These are phyloP conservation scores for Adansonia grandidieri DNA, from an alignment of 441 rosid species.

Conservation along the genomic window DNA sequence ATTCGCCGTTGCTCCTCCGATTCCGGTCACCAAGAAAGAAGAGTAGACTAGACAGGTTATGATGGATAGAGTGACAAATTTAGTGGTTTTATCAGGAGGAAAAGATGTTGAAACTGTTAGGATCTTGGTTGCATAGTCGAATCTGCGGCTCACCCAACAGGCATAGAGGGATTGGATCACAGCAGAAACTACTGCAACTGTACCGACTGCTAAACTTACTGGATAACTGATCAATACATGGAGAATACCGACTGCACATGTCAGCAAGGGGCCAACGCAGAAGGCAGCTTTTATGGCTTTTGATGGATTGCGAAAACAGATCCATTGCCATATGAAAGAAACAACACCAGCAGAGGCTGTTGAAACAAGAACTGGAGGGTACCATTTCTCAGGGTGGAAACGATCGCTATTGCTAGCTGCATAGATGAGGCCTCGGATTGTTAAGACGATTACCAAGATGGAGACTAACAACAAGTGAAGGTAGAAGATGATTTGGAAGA, in stretches of 20 bases:
- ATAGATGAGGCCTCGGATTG: slow-evolving; percentile 58
- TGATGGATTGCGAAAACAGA: slow-evolving; percentile 49
- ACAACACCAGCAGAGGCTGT: slow-evolving; percentile 52
- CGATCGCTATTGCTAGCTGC: slow-evolving; percentile 43
- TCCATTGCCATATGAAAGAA: slow-evolving; percentile 57
- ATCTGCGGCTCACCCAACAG: slow-evolving; percentile 70
- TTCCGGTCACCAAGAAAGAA: slow-evolving; percentile 62
- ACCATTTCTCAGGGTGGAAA: slow-evolving; percentile 77
- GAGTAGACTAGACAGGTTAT: slow-evolving; percentile 43
- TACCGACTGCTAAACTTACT: slow-evolving; percentile 53
- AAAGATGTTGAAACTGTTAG: slow-evolving; percentile 51
- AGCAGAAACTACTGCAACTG: slow-evolving; percentile 48
- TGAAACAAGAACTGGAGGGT: slow-evolving; percentile 72
- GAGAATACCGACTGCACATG: slow-evolving; percentile 60
- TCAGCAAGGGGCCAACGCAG: slow-evolving; percentile 69
- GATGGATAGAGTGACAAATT: slow-evolving; percentile 42
- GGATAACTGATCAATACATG: slow-evolving; percentile 57
- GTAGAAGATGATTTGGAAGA: slow-evolving; percentile 61
- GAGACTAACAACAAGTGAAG: slow-evolving; percentile 51
- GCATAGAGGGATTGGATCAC: slow-evolving; percentile 62
- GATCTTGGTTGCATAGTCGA: slow-evolving; percentile 57
- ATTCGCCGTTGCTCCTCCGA: slow-evolving; percentile 77
- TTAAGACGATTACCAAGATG: slow-evolving; percentile 53
- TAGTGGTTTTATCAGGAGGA: slow-evolving; percentile 49
- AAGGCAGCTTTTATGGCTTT: slow-evolving; percentile 62